Evolutionary conservation across 2,329 filamentous ascomycete species (phyloP).

Genomic region (Leptoxyphium fumago): DNA sequence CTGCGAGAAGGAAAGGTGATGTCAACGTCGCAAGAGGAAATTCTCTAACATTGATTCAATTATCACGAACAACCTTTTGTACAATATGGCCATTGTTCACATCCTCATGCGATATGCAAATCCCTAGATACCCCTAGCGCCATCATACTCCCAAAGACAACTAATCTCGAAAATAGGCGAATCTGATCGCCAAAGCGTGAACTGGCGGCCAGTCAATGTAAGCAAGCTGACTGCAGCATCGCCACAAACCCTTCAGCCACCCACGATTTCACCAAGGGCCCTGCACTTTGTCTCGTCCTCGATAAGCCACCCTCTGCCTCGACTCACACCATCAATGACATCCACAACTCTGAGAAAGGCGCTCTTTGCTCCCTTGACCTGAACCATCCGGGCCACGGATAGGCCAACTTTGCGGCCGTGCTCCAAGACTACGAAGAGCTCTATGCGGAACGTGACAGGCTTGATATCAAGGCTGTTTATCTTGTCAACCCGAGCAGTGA

Average conservation of each 20-base stretch:
- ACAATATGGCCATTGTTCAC: too few species aligned
- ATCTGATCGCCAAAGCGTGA: too few species aligned
- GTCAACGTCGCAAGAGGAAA: too few species aligned
- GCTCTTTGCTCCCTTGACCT: constrained; percentile 80
- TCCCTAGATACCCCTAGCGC: too few species aligned
- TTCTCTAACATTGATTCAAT: too few species aligned
- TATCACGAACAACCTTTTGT: too few species aligned
- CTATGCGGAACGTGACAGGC: constrained; percentile 72
- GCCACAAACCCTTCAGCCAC: constrained; percentile 6
- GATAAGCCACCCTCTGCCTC: constrained; percentile 51
- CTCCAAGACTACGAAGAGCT: constrained; percentile 81
- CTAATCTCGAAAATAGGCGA: too few species aligned
- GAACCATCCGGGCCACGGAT: constrained; percentile 71
- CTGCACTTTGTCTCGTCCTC: constrained; percentile 35
- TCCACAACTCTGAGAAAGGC: constrained; percentile 76
- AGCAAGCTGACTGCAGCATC: too few species aligned
- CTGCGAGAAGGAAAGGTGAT: too few species aligned
- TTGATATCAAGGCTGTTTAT: constrained; percentile 72
- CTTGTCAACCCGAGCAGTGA: constrained; percentile 63
- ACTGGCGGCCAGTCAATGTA: too few species aligned
- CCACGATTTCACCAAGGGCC: constrained; percentile 28
- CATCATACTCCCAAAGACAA: too few species aligned
- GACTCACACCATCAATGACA: constrained; percentile 56
- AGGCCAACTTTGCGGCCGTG: constrained; percentile 63
- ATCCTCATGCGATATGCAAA: too few species aligned